Percentiles rank a stretch among this genome's conserved stretches.
phyloP scores from a whole-genome alignment of 108 stramenopile genomes.

The Poteriospumella lacustris region DNA sequence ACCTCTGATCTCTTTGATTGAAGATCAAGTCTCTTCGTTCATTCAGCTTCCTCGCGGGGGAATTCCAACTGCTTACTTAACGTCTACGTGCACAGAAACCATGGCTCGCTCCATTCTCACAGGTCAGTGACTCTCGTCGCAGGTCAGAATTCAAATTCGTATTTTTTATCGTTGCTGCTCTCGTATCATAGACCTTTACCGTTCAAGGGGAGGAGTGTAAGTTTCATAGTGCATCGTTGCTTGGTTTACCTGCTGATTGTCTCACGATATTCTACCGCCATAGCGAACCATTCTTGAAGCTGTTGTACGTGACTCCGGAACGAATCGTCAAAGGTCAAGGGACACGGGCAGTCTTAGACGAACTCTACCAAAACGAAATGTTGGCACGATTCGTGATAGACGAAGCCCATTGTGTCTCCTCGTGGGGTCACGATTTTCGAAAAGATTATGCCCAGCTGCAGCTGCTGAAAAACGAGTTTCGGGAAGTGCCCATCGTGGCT shows the following conservation, averaged over 20 bases:
- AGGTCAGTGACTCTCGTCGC: not conserved
- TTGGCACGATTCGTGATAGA: slow-evolving; percentile 95
- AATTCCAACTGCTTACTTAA: slow-evolving; percentile 24
- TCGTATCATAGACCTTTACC: not conserved
- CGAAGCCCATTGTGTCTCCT: slow-evolving; percentile 89
- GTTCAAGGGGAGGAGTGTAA: slow-evolving; percentile 1
- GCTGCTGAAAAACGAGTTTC: slow-evolving; percentile 72
- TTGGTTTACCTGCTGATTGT: too few relatives aligned
- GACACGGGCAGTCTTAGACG: slow-evolving; percentile 59
- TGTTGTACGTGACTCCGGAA: slow-evolving; percentile 89
- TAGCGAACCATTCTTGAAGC: slow-evolving; percentile 40
- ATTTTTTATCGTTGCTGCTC: not conserved
- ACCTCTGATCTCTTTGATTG: slow-evolving; percentile 20
- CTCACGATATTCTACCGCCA: too few relatives aligned
- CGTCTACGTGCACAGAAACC: not conserved
- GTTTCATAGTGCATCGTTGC: too few relatives aligned
- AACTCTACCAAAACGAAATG: slow-evolving; percentile 56
- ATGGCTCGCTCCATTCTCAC: not conserved
- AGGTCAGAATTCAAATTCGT: not conserved
- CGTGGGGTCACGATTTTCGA: slow-evolving; percentile 90
- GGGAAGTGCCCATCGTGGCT: slow-evolving; percentile 88
- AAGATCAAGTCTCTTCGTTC: slow-evolving; percentile 29
- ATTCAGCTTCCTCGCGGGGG: slow-evolving; percentile 10
- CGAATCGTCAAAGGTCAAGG: slow-evolving; percentile 52
- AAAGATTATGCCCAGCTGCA: slow-evolving; percentile 82